phyloP scores from a whole-genome alignment of 768 basidiomycete species.

The Coprinopsis strossmayeri region DNA sequence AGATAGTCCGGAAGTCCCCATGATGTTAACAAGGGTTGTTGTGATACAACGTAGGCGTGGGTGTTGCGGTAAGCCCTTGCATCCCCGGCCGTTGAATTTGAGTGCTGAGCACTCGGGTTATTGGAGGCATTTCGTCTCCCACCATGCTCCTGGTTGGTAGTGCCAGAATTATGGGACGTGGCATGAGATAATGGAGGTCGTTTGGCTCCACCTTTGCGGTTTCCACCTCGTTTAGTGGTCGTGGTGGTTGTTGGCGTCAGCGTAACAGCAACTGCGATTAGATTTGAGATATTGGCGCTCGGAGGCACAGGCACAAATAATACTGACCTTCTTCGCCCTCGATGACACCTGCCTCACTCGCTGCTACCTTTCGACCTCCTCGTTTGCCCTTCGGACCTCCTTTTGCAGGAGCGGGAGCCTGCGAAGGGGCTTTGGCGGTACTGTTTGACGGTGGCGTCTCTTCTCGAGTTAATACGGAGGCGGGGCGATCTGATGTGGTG shows the following conservation, averaged over 20 bases:
- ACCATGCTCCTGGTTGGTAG: slow-evolving; percentile 31
- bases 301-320: slow-evolving; percentile 3
- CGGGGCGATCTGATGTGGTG: slow-evolving; percentile 54
- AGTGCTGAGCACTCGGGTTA: slow-evolving; percentile 28
- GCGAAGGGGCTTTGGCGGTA: slow-evolving; percentile 22
- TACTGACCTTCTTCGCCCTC: slow-evolving; percentile 63
- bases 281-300: slow-evolving; percentile 3
- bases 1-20: slow-evolving; percentile 96
- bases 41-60: slow-evolving; percentile 73
- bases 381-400: slow-evolving; percentile 35
- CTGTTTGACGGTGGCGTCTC: slow-evolving; percentile 30
- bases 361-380: slow-evolving; percentile 34
- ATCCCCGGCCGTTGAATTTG: slow-evolving; percentile 35
- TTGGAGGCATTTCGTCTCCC: slow-evolving; percentile 43
- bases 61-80: slow-evolving; percentile 71
- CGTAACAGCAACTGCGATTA: slow-evolving; percentile 10
- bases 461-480: slow-evolving; percentile 31
- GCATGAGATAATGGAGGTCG: slow-evolving; percentile 26
- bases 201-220: slow-evolving; percentile 37
- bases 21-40: slow-evolving; percentile 72
- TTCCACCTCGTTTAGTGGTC: slow-evolving; percentile 29
- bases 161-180: slow-evolving; percentile 20
- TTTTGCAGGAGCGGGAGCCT: slow-evolving; percentile 26
- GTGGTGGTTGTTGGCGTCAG: slow-evolving; percentile 14
- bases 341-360: slow-evolving; percentile 25